Conservation (phyloP, 1,284 basidiomycete genomes). For the Tremellales sp. region DNA sequence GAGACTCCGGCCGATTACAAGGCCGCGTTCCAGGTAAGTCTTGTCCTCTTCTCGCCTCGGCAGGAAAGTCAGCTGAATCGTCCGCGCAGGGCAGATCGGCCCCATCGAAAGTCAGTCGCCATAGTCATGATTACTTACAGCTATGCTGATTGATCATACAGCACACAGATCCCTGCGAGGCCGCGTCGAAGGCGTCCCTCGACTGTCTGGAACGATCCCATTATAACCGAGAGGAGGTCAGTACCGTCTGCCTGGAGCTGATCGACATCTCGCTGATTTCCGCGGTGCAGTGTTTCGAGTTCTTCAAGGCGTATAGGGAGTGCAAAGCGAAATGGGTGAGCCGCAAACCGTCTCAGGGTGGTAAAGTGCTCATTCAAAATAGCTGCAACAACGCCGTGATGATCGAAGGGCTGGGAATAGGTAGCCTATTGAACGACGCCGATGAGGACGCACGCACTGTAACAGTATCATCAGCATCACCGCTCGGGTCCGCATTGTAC, state of each 20-base stretch:
- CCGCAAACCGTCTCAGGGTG: background rate
- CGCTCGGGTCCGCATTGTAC: no score
- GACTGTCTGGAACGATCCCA: conserved; percentile 47
- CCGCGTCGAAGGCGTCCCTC: conserved; percentile 43
- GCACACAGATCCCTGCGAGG: conserved; percentile 46
- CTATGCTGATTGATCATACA: conserved; percentile 9
- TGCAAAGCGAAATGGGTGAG: conserved; percentile 48
- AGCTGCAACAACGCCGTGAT: conserved; percentile 32
- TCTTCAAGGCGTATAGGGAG: conserved; percentile 47
- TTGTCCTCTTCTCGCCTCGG: background rate
- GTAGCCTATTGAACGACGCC: background rate
- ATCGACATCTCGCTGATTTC: background rate
- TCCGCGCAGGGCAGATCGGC: conserved; percentile 20
- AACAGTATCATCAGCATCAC: no score
- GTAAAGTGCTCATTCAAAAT: background rate
- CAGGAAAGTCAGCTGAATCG: background rate
- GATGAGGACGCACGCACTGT: background rate
- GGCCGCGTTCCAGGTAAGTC: conserved; percentile 37
- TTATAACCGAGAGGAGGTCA: conserved; percentile 47
- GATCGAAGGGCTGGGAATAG: conserved; percentile 20
- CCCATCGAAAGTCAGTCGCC: conserved; percentile 36
- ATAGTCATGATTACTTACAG: background rate
- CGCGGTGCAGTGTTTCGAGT: conserved; percentile 41
- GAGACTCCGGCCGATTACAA: conserved; percentile 45
- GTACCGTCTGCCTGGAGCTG: conserved; percentile 4